phyloP scores from a whole-genome alignment of 1,284 basidiomycete species.

The Leccinum angustisporum region DNA sequence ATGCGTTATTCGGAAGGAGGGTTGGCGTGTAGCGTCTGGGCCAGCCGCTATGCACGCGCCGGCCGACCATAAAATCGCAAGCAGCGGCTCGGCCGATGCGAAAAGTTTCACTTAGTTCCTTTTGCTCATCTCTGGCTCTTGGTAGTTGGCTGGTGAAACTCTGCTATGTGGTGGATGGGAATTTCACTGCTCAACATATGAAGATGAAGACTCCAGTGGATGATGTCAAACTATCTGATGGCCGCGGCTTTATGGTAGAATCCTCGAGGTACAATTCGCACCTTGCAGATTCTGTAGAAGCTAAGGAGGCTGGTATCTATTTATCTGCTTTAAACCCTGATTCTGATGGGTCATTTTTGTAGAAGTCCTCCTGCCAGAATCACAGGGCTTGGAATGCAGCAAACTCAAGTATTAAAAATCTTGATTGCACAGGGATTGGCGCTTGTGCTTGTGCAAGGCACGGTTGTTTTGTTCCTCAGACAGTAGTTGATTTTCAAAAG shows the following conservation, averaged over 20 bases:
- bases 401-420: not conserved
- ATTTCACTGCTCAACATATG: constrained; percentile 18
- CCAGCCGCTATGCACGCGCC: too few species aligned
- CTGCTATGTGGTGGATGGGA: constrained; percentile 2
- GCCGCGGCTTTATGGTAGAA: not conserved
- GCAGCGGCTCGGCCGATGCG: too few species aligned
- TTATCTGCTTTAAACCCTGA: too few species aligned
- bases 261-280: too few species aligned
- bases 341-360: not conserved
- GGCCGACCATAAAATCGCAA: too few species aligned
- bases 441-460: not conserved
- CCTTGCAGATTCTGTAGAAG: too few species aligned
- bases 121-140: not conserved
- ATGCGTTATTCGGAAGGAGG: too few species aligned
- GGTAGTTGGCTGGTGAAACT: not conserved
- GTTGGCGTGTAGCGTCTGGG: too few species aligned
- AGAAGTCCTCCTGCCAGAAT: not conserved
- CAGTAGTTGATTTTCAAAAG: not conserved
- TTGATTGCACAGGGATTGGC: not conserved
- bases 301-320: too few species aligned
- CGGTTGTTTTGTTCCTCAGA: not conserved
- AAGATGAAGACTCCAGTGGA: constrained; percentile 11
- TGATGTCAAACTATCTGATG: constrained; percentile 8
- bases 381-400: not conserved
- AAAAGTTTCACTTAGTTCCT: too few species aligned